A percentile compares a stretch with the other conserved stretches of the same genome.
These are phyloP conservation scores for Calonectria henricotiae DNA, from an alignment of 2,329 filamentous ascomycete genomes.

Conservation along the genomic window DNA sequence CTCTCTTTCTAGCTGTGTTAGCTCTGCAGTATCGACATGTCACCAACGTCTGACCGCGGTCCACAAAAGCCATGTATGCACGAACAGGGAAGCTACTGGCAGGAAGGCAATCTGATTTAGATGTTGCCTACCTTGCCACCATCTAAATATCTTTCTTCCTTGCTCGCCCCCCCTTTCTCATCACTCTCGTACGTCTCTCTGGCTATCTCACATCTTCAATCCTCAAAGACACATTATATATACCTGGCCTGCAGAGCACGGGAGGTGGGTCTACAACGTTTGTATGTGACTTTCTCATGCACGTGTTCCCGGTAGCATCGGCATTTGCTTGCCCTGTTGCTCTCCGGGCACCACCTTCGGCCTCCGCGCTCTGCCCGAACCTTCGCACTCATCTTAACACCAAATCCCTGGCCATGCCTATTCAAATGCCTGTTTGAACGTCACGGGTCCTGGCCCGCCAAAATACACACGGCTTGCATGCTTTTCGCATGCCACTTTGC, in stretches of 20 bases:
- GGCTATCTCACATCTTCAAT: constrained; percentile 7
- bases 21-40: constrained; percentile 3
- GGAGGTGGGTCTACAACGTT: not conserved
- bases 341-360: constrained; percentile 11
- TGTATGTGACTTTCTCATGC: constrained; percentile 23
- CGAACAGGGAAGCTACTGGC: constrained; percentile 17
- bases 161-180: not conserved
- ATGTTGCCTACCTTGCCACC: constrained; percentile 14
- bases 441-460: constrained; percentile 25
- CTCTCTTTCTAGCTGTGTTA: not conserved
- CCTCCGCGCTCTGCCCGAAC: constrained; percentile 8
- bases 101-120: constrained; percentile 16
- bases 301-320: constrained; percentile 26
- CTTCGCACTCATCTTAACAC: constrained; percentile 18
- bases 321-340: constrained; percentile 32
- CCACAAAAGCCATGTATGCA: constrained; percentile 13
- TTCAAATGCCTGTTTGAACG: constrained; percentile 32
- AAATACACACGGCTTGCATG: constrained; percentile 26
- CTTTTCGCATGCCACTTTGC: constrained; percentile 15
- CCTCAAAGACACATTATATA: constrained; percentile 18
- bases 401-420: constrained; percentile 26
- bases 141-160: constrained; percentile 19
- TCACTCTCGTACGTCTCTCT: not conserved
- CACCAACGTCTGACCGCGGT: constrained; percentile 5
- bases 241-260: constrained; percentile 6